Evolutionary conservation across 345 rosid genomes (phyloP).

Genomic region (Schrenkiella parvula): DNA sequence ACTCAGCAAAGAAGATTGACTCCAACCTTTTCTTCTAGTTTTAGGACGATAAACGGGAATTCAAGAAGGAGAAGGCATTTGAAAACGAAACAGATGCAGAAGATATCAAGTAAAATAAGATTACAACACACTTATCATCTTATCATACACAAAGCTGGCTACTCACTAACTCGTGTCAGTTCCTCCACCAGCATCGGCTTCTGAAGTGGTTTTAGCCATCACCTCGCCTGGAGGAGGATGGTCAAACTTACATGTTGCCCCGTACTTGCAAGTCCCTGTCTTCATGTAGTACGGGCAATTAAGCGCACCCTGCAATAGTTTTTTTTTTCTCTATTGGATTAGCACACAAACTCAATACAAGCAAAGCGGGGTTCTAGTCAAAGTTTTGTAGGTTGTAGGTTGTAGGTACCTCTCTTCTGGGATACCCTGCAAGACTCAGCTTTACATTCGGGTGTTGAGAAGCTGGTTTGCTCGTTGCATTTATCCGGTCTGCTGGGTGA

Average conservation of each 20-base stretch:
- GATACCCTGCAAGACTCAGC: constrained; percentile 92
- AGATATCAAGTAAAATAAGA: not conserved
- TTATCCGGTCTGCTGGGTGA: constrained; percentile 77
- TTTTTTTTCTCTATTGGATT: constrained; percentile 2
- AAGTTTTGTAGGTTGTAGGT: not conserved
- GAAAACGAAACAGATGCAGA: not conserved
- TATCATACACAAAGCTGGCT: constrained; percentile 26
- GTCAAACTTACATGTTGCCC: constrained; percentile 81
- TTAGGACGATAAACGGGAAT: not conserved
- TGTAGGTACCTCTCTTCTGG: constrained; percentile 79
- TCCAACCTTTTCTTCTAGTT: constrained; percentile 22
- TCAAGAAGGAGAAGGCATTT: not conserved
- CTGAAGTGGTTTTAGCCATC: constrained; percentile 45
- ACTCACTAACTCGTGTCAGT: constrained; percentile 20
- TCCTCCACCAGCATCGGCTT: constrained; percentile 36
- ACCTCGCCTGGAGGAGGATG: constrained; percentile 98
- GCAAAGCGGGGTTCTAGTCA: not conserved
- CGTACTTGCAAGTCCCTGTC: constrained; percentile 87
- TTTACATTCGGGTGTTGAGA: constrained; percentile 45
- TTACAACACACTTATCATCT: constrained; percentile 27
- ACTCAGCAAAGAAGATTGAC: not conserved
- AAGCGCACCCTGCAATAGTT: constrained; percentile 52
- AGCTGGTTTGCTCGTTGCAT: constrained; percentile 39
- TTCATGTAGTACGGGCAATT: constrained; percentile 93
- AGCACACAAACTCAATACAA: not conserved